Evolutionary conservation across 352 stramenopile genomes (phyloP).

Genomic region (Phytopythium boreale): DNA sequence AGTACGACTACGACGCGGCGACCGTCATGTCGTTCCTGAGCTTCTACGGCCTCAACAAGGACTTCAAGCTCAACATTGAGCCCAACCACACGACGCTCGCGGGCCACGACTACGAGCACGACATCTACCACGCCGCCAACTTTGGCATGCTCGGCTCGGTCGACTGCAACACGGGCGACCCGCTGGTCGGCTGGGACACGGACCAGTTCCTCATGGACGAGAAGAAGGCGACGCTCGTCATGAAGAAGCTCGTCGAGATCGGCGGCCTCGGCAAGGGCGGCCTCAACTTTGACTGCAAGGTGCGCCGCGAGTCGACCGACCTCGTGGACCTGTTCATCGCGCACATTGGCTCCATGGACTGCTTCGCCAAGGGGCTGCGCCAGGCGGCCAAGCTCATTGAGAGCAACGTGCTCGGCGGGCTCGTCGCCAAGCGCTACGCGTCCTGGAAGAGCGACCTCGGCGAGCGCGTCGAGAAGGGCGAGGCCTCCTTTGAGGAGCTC

Average conservation of each 20-base stretch:
- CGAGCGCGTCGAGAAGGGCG: conserved; percentile 50
- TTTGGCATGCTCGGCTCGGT: conserved; percentile 82
- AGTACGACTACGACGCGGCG: conserved; percentile 89
- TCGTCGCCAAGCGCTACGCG: conserved; percentile 65
- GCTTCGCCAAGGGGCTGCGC: conserved; percentile 68
- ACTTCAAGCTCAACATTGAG: conserved; percentile 90
- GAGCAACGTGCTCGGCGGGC: conserved; percentile 43
- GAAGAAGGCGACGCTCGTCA: conserved; percentile 69
- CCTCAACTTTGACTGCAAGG: conserved; percentile 87
- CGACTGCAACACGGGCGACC: conserved; percentile 81
- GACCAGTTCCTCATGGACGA: conserved; percentile 86
- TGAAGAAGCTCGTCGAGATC: conserved; percentile 72
- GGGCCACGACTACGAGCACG: conserved; percentile 82
- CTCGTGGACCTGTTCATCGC: conserved; percentile 81
- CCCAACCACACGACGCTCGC: conserved; percentile 87
- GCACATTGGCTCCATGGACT: conserved; percentile 86
- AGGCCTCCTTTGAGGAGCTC: conserved; percentile 66
- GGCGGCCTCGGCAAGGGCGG: conserved; percentile 67
- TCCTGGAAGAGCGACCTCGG: conserved; percentile 63
- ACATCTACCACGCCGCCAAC: conserved; percentile 72
- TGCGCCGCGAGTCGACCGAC: conserved; percentile 78
- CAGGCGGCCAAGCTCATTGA: conserved; percentile 65
- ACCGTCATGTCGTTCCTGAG: conserved; percentile 85
- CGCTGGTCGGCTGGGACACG: conserved; percentile 59
- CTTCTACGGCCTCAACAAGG: conserved; percentile 62